phyloP scores from a whole-genome alignment of 768 basidiomycete species.

The Strobilomyces echinocephalus region DNA sequence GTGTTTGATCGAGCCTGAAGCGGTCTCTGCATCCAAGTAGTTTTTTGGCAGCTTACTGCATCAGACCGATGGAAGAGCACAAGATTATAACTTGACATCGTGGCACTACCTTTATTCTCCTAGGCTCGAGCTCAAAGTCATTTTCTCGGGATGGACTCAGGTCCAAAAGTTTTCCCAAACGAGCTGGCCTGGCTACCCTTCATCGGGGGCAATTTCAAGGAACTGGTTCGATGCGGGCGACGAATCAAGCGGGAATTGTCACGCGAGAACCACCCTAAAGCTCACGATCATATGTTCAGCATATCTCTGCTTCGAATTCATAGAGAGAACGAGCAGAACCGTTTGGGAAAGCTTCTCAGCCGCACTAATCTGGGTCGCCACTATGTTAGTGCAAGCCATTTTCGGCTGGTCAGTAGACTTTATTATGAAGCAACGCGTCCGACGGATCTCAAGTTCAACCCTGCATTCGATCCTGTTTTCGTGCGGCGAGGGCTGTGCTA shows the following conservation, averaged over 20 bases:
- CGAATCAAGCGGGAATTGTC: slow-evolving; percentile 15
- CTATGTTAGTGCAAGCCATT: slow-evolving; percentile 20
- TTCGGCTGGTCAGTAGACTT: slow-evolving; percentile 12
- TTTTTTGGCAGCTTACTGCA: slow-evolving; percentile 7
- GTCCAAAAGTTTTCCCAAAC: slow-evolving; percentile 10
- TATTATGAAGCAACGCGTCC: slow-evolving; percentile 11
- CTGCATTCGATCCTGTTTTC: slow-evolving; percentile 4
- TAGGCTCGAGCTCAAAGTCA: neutral
- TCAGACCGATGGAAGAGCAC: slow-evolving; percentile 9
- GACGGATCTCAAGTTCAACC: slow-evolving; percentile 17
- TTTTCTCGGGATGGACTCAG: slow-evolving; percentile 22
- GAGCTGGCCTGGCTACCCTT: slow-evolving; percentile 3
- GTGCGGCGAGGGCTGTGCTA: slow-evolving; percentile 9
- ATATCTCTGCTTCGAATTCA: slow-evolving; percentile 9
- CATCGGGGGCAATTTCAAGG: slow-evolving; percentile 6
- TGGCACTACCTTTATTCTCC: slow-evolving; percentile 18
- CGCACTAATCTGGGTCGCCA: slow-evolving; percentile 24
- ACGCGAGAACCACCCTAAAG: slow-evolving; percentile 13
- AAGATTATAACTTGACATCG: slow-evolving; percentile 10
- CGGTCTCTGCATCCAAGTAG: slow-evolving; percentile 4
- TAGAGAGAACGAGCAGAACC: slow-evolving; percentile 1
- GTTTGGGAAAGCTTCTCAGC: slow-evolving; percentile 20
- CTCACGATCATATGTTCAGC: slow-evolving; percentile 22
- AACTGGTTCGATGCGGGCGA: slow-evolving; percentile 10
- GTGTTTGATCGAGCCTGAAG: slow-evolving; percentile 17